Evolutionary conservation across 23 red algal genomes (phyloP), one percentile per base, ranked within the genome.

Genomic region (Gracilaria domingensis): DNA sequence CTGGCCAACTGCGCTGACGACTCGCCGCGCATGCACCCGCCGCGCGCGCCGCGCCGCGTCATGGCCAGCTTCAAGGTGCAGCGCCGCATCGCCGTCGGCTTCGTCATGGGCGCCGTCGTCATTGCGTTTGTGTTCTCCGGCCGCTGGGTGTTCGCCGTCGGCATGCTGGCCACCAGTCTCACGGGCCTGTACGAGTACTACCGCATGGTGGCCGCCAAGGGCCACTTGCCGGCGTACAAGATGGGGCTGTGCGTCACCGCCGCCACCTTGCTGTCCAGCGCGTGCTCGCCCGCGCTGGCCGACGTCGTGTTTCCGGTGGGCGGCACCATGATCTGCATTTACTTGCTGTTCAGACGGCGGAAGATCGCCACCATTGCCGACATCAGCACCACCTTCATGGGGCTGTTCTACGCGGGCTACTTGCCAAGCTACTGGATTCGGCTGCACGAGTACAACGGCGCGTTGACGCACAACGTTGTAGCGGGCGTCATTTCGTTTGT

Each of bases 291-390:
- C 13, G 13, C 55, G 32, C 47, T 92, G 60, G 91, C 97, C 9
- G 95, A 96, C 65, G 95, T 90, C 2, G 94, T 99, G 2, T 96
- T 99, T 28, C 97, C 97, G 17, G 89, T 99, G 33, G 91, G 89
- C 35, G 95, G 88, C 25, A 96, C 94, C 20, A 76, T 95, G 57
- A 99, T 99, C 53, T 96, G 82, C 86, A 91, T 88, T 72, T 99
- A 99, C 62, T 34, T 99, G 62, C 88, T 99, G 74, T 95, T 99
- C 60, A 56, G 94, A 62, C 82, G 82, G 23, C 65, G 81, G 4
- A 81, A 87, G 79, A 91, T 95, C 54, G 94, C 97, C n/a, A 99
- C 94, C n/a, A 99, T 99, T 71, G 97, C 97, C 32, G 97, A 99
- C 60, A 96, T 99, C 35, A 94, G 89, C 29, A 99, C 97, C 12